Conservation (phyloP, 768 basidiomycete genomes). For the Hygrophorus pudorinus region DNA sequence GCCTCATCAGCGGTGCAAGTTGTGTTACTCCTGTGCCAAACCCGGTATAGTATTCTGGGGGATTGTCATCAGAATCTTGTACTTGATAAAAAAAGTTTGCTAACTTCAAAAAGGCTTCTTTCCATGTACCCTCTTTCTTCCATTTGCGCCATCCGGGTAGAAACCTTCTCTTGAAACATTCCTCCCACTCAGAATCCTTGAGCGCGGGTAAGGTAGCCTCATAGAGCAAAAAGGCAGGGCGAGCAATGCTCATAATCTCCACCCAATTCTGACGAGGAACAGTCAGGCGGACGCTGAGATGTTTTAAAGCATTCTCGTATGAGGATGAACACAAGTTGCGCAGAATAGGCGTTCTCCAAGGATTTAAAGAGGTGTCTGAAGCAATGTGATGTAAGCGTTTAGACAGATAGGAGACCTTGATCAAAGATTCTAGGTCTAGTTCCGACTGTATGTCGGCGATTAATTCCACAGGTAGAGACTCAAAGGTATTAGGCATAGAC, state of each 20-base stretch:
- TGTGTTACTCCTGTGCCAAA: conserved; percentile 60
- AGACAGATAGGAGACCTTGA: conserved; percentile 51
- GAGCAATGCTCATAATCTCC: conserved; percentile 57
- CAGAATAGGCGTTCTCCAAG: conserved; percentile 66
- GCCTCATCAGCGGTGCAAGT: conserved; percentile 73
- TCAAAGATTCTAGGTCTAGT: conserved; percentile 52
- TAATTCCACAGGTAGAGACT: conserved; percentile 67
- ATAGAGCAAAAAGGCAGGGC: conserved; percentile 53
- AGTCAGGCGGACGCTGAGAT: conserved; percentile 50
- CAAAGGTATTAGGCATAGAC: conserved; percentile 18
- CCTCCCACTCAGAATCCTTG: conserved; percentile 60
- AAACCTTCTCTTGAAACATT: conserved; percentile 62
- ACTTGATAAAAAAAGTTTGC: conserved; percentile 15
- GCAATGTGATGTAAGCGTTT: conserved; percentile 45
- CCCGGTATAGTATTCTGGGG: conserved; percentile 46
- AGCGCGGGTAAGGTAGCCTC: conserved; percentile 63
- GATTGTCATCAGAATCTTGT: conserved; percentile 7
- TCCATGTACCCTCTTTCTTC: conserved; percentile 58
- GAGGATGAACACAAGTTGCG: conserved; percentile 35
- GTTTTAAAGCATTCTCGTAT: conserved; percentile 43
- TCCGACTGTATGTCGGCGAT: conserved; percentile 63
- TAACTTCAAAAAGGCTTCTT: conserved; percentile 55
- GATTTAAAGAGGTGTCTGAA: conserved; percentile 58
- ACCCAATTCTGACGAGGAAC: conserved; percentile 78
- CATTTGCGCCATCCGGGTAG: conserved; percentile 68